phyloP scores from a whole-genome alignment of 805 yeast species.

The Metschnikowia aberdeeniae region DNA sequence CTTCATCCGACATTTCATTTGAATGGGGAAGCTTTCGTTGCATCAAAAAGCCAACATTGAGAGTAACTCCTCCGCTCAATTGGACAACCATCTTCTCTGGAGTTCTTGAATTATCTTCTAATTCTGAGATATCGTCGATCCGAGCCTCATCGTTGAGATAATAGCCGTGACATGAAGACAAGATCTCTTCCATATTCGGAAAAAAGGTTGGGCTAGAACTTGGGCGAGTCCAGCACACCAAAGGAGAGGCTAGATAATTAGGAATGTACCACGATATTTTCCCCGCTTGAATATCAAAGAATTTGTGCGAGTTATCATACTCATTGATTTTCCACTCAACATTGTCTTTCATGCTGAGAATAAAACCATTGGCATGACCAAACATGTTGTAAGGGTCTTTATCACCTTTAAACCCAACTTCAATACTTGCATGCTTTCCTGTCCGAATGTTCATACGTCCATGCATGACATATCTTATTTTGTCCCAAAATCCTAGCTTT shows the following conservation, averaged over 20 bases:
- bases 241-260: constrained; percentile 52
- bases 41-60: constrained; percentile 55
- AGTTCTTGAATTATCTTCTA: background rate
- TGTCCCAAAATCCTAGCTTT: constrained; percentile 92
- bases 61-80: constrained; percentile 56
- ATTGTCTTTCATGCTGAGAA: constrained; percentile 63
- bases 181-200: constrained; percentile 40
- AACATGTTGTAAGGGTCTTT: constrained; percentile 73
- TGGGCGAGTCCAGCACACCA: constrained; percentile 56
- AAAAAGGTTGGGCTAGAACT: constrained; percentile 42
- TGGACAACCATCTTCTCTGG: constrained; percentile 52
- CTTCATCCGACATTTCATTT: constrained; percentile 40
- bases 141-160: constrained; percentile 31
- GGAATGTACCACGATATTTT: constrained; percentile 71
- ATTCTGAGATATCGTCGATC: background rate
- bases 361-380: constrained; percentile 69
- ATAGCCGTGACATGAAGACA: constrained; percentile 47
- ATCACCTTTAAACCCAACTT: constrained; percentile 67
- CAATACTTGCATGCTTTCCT: constrained; percentile 46
- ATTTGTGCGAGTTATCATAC: constrained; percentile 61
- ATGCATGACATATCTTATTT: constrained; percentile 69
- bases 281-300: constrained; percentile 60
- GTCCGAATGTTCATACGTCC: constrained; percentile 58
- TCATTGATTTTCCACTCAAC: constrained; percentile 61
- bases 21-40: constrained; percentile 37